Evolutionary conservation across 768 basidiomycete species (phyloP), one percentile per base, ranked within the genome.

Genomic region (Termitomyces sp.): DNA sequence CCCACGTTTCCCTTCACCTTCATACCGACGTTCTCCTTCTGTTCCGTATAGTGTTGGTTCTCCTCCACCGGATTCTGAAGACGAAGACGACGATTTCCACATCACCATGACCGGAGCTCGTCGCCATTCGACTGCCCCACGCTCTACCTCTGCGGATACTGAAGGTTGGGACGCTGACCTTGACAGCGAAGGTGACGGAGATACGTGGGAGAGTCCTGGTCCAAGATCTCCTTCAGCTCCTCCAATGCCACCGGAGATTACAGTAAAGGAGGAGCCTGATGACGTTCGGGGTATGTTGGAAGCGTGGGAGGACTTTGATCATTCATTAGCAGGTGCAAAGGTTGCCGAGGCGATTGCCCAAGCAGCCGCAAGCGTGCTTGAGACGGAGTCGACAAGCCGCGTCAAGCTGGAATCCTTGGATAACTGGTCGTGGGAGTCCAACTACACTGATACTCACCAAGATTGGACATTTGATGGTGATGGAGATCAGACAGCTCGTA

Each of bases 61-160:
- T 0, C 86, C 83, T 1, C 88, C 88, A 12, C 88, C 88, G 3
- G 86, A 89, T 60, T 88, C 84, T 3, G 83, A 84, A 54, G 82
- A 81, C 56, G 85, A 85, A 51, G 74, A 78, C 32, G 81, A 83
- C 54, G 78, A 80, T 53, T 73, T 68, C 53, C 73, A 75, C 52
- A 65, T 75, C 39, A 69, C 74, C 10, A 76, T 77, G 79, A 76
- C 75, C 1, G 67, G 74, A 55, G 60, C 65, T 29, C 69, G 72
- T 35, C 66, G 63, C 31, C 66, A 69, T 46, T 69, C 73, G 38
- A 57, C 68, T 12, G 68, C 70, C 29, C 61, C 62, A 6, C 44
- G 42, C 35, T 51, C 50, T 31, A 41, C 58, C 3, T 58, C 60
- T 2, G 70, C 71, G 23, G 66, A 65, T 50, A 75, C 71, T n/a